Percentiles rank a stretch among this genome's conserved stretches.
Conservation (phyloP, 1,284 basidiomycete genomes). For the Pyrrhoderma lamaoense region DNA sequence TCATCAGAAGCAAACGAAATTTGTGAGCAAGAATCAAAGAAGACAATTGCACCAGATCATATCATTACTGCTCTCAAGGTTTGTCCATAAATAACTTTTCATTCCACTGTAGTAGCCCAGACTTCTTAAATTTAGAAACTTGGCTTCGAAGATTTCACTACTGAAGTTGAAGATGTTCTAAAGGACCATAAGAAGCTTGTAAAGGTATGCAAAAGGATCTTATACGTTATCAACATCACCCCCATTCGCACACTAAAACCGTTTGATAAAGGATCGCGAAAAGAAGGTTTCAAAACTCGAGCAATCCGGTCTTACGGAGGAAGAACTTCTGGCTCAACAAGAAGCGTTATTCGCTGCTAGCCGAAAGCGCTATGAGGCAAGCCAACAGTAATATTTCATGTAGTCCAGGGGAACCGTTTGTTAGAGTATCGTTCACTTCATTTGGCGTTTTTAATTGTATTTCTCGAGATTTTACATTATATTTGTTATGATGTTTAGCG, state of each 20-base stretch:
- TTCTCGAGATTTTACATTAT: conserved; percentile 9
- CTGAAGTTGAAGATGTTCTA: conserved; percentile 87
- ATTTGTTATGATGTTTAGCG: conserved; percentile 4
- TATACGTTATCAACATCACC: neutral
- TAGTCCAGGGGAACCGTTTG: neutral
- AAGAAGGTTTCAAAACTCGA: conserved; percentile 87
- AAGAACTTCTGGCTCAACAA: conserved; percentile 83
- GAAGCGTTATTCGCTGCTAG: conserved; percentile 89
- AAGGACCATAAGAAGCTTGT: conserved; percentile 94
- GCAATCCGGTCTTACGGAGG: conserved; percentile 85
- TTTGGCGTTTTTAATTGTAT: neutral
- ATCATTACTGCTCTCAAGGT: conserved; percentile 91
- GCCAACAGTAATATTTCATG: conserved; percentile 31
- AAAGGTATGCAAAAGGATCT: conserved; percentile 49
- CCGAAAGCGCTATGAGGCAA: conserved; percentile 61
- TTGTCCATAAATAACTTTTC: conserved; percentile 19
- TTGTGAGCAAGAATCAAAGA: conserved; percentile 97
- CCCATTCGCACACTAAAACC: conserved; percentile 10
- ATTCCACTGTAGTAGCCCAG: conserved; percentile 10
- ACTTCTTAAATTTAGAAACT: conserved; percentile 48
- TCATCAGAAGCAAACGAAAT: conserved; percentile 98
- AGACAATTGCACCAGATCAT: conserved; percentile 98
- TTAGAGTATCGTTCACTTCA: neutral
- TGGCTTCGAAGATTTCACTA: conserved; percentile 83
- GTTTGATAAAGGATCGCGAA: conserved; percentile 74